Base-by-base conservation (phyloP, 108 stramenopile species). In the Schizochytrium sp. region DNA sequence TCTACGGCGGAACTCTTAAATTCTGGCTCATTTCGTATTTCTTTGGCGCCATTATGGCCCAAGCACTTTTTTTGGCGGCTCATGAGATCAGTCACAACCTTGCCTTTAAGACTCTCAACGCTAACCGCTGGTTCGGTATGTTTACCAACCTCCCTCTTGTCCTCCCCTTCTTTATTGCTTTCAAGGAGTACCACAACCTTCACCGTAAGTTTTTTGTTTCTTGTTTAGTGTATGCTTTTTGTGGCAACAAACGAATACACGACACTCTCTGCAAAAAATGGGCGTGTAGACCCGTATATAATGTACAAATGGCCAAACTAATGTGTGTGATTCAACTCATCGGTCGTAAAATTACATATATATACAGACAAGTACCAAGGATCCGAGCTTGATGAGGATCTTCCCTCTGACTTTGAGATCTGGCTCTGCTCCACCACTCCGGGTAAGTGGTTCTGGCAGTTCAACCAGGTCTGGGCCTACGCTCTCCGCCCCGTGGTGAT, bases 101-200 rank as follows among this genome's bases (percentile, higher is more conserved):
- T 76, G 95, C 95, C 0, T 95, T 94, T 92, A 94, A 95, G 56
- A 91, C 72, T 28, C 91, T 93, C 0, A 44, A 92, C n/a, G 73
- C 89, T 89, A 98, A 98, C 89, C 92, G 95, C 64, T 8, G 94
- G 15, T 87, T 97, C 4, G 95, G 93, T 2, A 95, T 98, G 61
- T 60, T 98, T 46, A 95, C 96, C 55, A 98, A 98, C 93, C 91
- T 95, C 40, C 95, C 96, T 46, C 93, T 97, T 83, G 96, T 95
- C 3, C 90, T 98, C 45, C 97, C 61, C 8, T 72, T 61, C 53
- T 47, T 41, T 57, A 91, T 72, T 56, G 93, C 95, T 57, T 98
- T 98, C 94, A 97, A 96, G 92, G 93, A 95, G 50, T 98, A 98
- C 91, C 98, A 98, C 91, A 92, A 96, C 93, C 97, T 97, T 61